Base-by-base conservation (phyloP, 805 yeast species). In the Maudiozyma turicensis region DNA sequence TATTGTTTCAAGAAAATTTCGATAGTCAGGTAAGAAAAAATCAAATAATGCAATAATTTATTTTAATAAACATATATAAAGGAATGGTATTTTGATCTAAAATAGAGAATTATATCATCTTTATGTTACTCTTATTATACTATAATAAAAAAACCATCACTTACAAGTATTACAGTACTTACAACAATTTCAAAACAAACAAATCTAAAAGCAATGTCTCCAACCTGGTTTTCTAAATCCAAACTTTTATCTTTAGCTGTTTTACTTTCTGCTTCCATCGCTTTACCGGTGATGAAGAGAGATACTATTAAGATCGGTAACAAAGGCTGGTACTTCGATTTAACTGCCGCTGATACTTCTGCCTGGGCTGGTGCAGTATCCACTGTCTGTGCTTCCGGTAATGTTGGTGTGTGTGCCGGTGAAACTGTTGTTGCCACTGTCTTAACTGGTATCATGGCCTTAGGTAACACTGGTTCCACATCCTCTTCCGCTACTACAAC, bases 241-340 rank as follows among this genome's bases (percentile, higher is more conserved):
- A 34, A 20, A 7, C 30, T 43, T 11, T n/a, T 43, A 11, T 13
- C 45, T 5, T 26, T 43, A n/a, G 30, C 45, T n/a, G 31, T 43
- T 29, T 13, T 43, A 11, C 28, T 43, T 20, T 14, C 34, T 34
- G 39, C 31, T 5, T 32, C 45, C 8, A 15, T 43, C 11, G 45
- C 45, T 26, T 26, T 33, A 11, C 45, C 45, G 3, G 15, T 43
- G 1, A 13, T 43, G 9, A 43, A 43, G 31, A 43, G 45, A 33
- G 45, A 43, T 28, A 34, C 40, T 9, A 33, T 43, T 43, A 43
- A 43, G 40, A 43, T 43, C 30, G 45, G 45, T 33, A 43, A 43
- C 40, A 43, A 43, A 8, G 45, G 45, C 15, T 43, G 45, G 45
- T 43, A 43, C 40, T 43, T 43, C 14, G 45, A 43, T 15, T n/a